Percentiles rank a stretch among this genome's conserved stretches.
These are phyloP conservation scores for Fusarium sp. DNA, from an alignment of 2,329 filamentous ascomycete species.

Conservation along the genomic window DNA sequence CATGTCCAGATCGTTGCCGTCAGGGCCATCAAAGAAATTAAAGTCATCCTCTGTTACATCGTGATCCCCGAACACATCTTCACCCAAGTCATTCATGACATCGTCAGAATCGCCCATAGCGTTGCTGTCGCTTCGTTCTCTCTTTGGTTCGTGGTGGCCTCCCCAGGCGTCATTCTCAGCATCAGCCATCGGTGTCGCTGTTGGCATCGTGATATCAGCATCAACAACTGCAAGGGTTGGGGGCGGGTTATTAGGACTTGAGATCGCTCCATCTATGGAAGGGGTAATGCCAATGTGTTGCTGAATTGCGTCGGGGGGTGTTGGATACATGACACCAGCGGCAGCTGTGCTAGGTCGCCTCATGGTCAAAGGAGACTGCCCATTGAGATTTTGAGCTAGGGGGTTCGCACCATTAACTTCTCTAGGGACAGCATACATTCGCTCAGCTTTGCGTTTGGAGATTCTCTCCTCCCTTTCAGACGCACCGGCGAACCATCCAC, in stretches of 20 bases:
- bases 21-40: constrained; percentile 77
- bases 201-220: constrained; percentile 37
- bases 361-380: constrained; percentile 61
- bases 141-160: constrained; percentile 55
- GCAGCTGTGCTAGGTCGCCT: constrained; percentile 60
- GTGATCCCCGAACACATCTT: constrained; percentile 76
- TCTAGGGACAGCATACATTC: constrained; percentile 53
- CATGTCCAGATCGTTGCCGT: constrained; percentile 51
- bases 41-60: constrained; percentile 86
- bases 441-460: constrained; percentile 61
- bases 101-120: constrained; percentile 63
- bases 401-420: constrained; percentile 57
- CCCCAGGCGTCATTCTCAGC: constrained; percentile 45
- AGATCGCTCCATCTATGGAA: constrained; percentile 64
- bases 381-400: constrained; percentile 55
- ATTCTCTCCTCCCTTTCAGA: constrained; percentile 59
- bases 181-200: constrained; percentile 32
- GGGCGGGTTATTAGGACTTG: constrained; percentile 63
- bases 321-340: constrained; percentile 73
- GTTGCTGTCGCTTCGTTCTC: constrained; percentile 55
- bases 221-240: constrained; percentile 46
- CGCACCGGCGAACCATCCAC: constrained; percentile 57
- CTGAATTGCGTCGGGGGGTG: constrained; percentile 74
- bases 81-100: constrained; percentile 75
- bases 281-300: constrained; percentile 63